phyloP scores from a whole-genome alignment of 805 yeast species.

The Scheffersomyces amazonensis region DNA sequence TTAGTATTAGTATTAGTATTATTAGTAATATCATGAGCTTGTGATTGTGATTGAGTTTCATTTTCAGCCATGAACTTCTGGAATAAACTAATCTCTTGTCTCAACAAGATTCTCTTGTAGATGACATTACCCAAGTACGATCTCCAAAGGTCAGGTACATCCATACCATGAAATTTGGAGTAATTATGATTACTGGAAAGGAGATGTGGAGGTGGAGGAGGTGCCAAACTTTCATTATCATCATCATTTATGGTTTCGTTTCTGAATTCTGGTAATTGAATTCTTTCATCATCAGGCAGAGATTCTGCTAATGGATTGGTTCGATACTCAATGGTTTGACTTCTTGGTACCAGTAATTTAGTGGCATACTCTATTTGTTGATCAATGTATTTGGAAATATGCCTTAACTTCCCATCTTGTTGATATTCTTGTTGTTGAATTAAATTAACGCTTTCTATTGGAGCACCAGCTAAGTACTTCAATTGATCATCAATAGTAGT shows the following conservation, averaged over 20 bases:
- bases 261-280: neutral
- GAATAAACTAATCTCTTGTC: constrained; percentile 39
- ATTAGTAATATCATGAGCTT: too few relatives aligned
- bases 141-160: constrained; percentile 23
- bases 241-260: constrained; percentile 3
- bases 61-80: constrained; percentile 17
- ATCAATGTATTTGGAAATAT: constrained; percentile 22
- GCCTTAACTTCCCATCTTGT: constrained; percentile 13
- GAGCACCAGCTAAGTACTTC: constrained; percentile 24
- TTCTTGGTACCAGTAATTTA: neutral
- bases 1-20: too few relatives aligned
- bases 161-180: constrained; percentile 1
- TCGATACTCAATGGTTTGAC: neutral
- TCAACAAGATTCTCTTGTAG: constrained; percentile 34
- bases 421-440: neutral
- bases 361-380: constrained; percentile 20
- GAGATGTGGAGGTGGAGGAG: constrained; percentile 27
- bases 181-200: constrained; percentile 6
- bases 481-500: constrained; percentile 17
- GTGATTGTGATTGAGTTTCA: neutral
- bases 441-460: constrained; percentile 13
- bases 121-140: constrained; percentile 32
- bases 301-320: neutral
- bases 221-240: constrained; percentile 13
- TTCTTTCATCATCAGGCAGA: neutral